These are phyloP conservation scores for Puccinia hordei DNA, from an alignment of 1,284 basidiomycete genomes.

Conservation along the genomic window DNA sequence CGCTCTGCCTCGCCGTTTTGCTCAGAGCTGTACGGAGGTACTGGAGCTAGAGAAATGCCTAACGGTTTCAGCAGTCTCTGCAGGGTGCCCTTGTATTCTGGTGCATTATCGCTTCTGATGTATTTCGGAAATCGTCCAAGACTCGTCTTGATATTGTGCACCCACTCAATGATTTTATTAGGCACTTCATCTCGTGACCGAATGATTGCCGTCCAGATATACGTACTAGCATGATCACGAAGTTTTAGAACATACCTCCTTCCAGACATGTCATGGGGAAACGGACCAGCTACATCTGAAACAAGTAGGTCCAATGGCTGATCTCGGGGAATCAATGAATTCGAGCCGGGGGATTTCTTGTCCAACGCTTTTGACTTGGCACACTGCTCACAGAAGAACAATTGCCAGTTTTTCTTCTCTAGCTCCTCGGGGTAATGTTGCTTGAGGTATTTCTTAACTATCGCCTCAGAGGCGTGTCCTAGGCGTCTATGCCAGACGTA, in stretches of 20 bases:
- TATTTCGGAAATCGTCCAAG: background rate
- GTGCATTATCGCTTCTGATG: slow-evolving; percentile 8
- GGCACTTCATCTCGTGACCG: background rate
- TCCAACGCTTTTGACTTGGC: background rate
- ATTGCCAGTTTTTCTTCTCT: background rate
- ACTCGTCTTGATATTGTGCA: background rate
- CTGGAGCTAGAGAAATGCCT: background rate
- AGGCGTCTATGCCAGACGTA: background rate
- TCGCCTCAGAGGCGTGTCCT: background rate
- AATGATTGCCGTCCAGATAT: background rate
- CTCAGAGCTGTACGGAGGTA: background rate
- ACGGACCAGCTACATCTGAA: background rate
- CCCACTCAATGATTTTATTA: background rate
- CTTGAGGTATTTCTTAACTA: background rate
- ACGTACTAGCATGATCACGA: slow-evolving; percentile 8
- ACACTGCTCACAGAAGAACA: slow-evolving; percentile 6
- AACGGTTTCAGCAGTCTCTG: background rate
- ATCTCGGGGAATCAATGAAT: background rate
- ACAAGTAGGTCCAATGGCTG: slow-evolving; percentile 6
- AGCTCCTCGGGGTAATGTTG: background rate
- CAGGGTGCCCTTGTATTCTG: background rate
- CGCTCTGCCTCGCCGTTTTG: slow-evolving; percentile 29
- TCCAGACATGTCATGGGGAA: background rate
- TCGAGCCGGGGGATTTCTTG: background rate
- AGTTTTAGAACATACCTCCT: background rate